These are phyloP conservation scores for Phialocephala sp. DNA, from an alignment of 2,329 filamentous ascomycete species.

Conservation along the genomic window DNA sequence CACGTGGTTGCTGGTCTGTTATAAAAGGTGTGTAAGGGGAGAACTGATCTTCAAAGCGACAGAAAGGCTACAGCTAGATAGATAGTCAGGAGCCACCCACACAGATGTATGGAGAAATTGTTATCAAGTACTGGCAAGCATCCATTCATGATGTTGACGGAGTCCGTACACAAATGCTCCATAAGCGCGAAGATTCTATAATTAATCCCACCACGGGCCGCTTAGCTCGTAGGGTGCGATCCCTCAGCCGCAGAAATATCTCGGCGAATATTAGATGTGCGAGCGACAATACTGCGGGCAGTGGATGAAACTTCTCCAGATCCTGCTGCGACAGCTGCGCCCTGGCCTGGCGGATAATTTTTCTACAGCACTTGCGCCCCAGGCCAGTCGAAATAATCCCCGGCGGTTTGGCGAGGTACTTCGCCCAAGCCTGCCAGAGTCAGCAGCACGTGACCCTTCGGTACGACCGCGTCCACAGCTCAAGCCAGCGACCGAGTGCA, in stretches of 20 bases:
- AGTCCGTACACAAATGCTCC: slow-evolving; percentile 10
- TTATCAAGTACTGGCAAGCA: slow-evolving; percentile 3
- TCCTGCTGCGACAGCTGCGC: not conserved
- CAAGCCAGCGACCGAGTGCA: not conserved
- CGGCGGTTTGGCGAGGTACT: not conserved
- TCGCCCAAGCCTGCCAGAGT: not conserved
- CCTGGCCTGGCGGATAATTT: slow-evolving; percentile 1
- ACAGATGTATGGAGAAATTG: slow-evolving; percentile 4
- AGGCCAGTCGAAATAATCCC: not conserved
- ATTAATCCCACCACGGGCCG: slow-evolving; percentile 7
- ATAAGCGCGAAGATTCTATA: slow-evolving; percentile 1
- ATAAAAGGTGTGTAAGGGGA: not conserved
- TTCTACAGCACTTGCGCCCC: not conserved
- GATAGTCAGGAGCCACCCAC: not conserved
- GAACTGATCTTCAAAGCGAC: slow-evolving; percentile 6
- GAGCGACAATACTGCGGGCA: not conserved
- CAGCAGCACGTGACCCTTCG: not conserved
- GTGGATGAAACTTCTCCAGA: slow-evolving; percentile 8
- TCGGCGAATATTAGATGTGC: not conserved
- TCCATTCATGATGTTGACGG: slow-evolving; percentile 5
- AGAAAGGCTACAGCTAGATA: slow-evolving; percentile 4
- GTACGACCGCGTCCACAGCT: not conserved
- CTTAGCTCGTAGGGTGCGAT: slow-evolving; percentile 2
- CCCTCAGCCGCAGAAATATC: not conserved
- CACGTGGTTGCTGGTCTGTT: slow-evolving; percentile 9